Evolutionary conservation across 768 basidiomycete genomes (phyloP), one percentile per base, ranked within the genome.

Genomic region (Imleria badia): DNA sequence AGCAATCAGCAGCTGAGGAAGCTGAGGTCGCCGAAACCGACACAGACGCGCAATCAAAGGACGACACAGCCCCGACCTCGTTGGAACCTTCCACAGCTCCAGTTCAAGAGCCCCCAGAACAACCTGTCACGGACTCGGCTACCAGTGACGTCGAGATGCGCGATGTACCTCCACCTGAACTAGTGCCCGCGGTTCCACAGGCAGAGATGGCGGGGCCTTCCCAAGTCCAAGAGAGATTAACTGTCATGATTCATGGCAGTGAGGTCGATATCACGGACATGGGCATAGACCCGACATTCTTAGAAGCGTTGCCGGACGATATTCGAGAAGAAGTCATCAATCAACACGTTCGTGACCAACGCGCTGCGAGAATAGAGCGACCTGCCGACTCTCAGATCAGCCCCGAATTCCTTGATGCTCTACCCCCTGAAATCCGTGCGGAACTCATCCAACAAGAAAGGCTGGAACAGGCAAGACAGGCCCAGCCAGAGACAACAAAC

Each of bases 271-370:
- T 99, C 68, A 99, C 97, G 3, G 94, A 98, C 63, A 96, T 94
- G 35, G 97, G 97, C 6, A 98, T 99, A 66, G 97, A 99, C 68
- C 93, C 95, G 3, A 94, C 93, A 6, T 99, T 99, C 81, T 76
- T 99, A 53, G 94, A 98, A 73, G 97, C 97, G 23, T 75, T 99
- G 10, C 97, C 97, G 0, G 97, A 99, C 66, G 96, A 98, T 60
- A 98, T 99, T 89, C 85, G 97, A 47, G 96, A 97, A 67, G 97
- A 99, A 67, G 94, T 99, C 34, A 79, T 99, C 49, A 94, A 95
- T 64, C 97, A 99, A 66, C 96, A 99, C 66, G 86, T 98, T 61
- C 87, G 94, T 10, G 97, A 98, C 62, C 91, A 87, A 56, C 86
- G 88, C 38, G 85, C 90, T 12, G 85, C 92, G 5, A 78, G 85